Percentiles rank a stretch among this genome's conserved stretches.
phyloP scores from a whole-genome alignment of 2,329 filamentous ascomycete species.

The Furcasterigmium furcatum region DNA sequence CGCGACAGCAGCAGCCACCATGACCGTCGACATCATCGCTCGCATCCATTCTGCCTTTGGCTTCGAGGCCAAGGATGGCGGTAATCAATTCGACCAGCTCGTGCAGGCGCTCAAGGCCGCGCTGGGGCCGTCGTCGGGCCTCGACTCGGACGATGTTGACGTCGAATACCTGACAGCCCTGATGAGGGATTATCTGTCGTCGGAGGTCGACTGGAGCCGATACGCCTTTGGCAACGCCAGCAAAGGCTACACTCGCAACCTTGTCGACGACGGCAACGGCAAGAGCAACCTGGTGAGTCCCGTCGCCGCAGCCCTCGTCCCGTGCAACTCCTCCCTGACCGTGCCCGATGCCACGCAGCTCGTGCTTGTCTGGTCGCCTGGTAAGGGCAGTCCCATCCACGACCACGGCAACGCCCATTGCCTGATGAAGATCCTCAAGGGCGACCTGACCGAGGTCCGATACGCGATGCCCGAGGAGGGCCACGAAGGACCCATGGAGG shows the following conservation, averaged over 20 bases:
- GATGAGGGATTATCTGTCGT: slow-evolving; percentile 73
- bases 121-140: slow-evolving; percentile 76
- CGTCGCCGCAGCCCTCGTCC: neutral
- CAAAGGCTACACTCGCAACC: slow-evolving; percentile 78
- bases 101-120: slow-evolving; percentile 70
- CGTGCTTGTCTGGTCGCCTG: slow-evolving; percentile 85
- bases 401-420: slow-evolving; percentile 89
- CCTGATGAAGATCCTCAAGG: slow-evolving; percentile 84
- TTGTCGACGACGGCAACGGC: slow-evolving; percentile 85
- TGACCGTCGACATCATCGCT: slow-evolving; percentile 30
- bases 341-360: slow-evolving; percentile 48
- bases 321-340: neutral
- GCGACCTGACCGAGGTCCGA: slow-evolving; percentile 75
- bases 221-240: slow-evolving; percentile 72
- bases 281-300: slow-evolving; percentile 67
- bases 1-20: slow-evolving; percentile 19
- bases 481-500: slow-evolving; percentile 20
- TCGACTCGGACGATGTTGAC: slow-evolving; percentile 80
- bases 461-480: slow-evolving; percentile 65
- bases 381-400: slow-evolving; percentile 80
- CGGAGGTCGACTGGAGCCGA: slow-evolving; percentile 65
- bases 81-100: slow-evolving; percentile 62
- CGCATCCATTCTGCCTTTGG: slow-evolving; percentile 16
- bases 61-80: slow-evolving; percentile 6
- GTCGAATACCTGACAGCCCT: slow-evolving; percentile 65